Evolutionary conservation across 2,329 filamentous ascomycete genomes (phyloP), one percentile per base, ranked within the genome.

Genomic region (Diaporthe ilicicola): DNA sequence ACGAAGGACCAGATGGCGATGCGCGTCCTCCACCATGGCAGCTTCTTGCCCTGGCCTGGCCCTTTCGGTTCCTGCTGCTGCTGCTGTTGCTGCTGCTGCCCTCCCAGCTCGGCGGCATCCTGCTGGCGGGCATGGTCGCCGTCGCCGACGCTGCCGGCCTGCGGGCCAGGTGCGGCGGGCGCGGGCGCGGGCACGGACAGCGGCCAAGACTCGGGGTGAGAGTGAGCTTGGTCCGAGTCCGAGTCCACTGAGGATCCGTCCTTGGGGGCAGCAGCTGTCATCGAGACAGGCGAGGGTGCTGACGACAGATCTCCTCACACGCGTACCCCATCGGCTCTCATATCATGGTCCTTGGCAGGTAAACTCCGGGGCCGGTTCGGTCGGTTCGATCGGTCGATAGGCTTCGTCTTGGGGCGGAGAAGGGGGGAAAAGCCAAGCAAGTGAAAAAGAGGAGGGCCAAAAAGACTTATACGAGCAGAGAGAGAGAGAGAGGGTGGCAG

Each of bases 11-110:
- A 37, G 1, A 55, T 48, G 22, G 68, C 71, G n/a, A 22, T 42
- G 48, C 64, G 71, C 24, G 42, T 71, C 69, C 51, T 73, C 71
- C 71, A 73, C 71, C 71, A 73, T 4, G 71, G 71, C 71, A 55
- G 55, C 39, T 59, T 48, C 19, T 15, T 4, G 19, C 32, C 22
- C 61, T 53, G 27, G 10, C 17, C 42, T 19, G 7, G 39, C 4
- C 24, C 12, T 24, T 46, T 48, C 17, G 42, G 32, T 19, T n/a
- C 12, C 19, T 34, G 32, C 19, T 50, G 44, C 44, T 29, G 13
- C 53, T 50, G 62, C 54, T 48, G 53, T 53, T 55, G 54, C 61
- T 27, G 37, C 54, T 32, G 39, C 42, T 44, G 37, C 42, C 22
- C 59, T 15, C 32, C 61, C 39, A 39, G 24, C 34, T 19, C 64